Evolutionary conservation across 257 asterid species (phyloP).

Genomic region (Solanum commersonii): DNA sequence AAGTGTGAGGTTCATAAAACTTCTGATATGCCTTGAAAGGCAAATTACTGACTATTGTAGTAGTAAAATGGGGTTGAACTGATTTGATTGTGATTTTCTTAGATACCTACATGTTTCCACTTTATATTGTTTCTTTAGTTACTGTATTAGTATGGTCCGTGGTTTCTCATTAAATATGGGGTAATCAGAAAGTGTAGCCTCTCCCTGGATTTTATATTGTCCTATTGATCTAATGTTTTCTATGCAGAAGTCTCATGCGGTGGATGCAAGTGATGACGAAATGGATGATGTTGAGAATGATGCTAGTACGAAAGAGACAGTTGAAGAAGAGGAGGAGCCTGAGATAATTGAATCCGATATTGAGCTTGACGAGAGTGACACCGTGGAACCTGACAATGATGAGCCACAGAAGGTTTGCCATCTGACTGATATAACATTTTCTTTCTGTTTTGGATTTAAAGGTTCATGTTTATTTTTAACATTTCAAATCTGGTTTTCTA

Average conservation of each 20-base stretch:
- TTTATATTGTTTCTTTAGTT: neutral
- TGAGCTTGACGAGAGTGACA: constrained; percentile 75
- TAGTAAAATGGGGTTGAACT: neutral
- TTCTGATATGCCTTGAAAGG: neutral
- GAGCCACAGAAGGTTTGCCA: constrained; percentile 60
- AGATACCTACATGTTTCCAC: neutral
- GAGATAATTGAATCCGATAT: constrained; percentile 85
- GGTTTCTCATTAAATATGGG: neutral
- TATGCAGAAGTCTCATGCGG: constrained; percentile 47
- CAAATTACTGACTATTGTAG: neutral
- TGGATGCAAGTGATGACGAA: constrained; percentile 71
- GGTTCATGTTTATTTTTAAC: neutral
- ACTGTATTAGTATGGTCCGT: neutral
- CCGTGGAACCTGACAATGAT: constrained; percentile 85
- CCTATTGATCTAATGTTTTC: neutral
- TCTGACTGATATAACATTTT: neutral
- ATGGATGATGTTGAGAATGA: constrained; percentile 40
- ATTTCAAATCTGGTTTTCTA: constrained; percentile 12
- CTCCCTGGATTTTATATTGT: neutral
- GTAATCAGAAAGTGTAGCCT: neutral
- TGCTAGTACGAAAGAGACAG: constrained; percentile 16
- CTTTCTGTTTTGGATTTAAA: neutral
- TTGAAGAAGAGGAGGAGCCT: constrained; percentile 61
- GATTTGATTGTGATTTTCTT: neutral
- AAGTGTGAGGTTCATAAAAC: neutral